Evolutionary conservation across 2,329 filamentous ascomycete species (phyloP), one percentile per base, ranked within the genome.

Genomic region (Furcasterigmium sp.): DNA sequence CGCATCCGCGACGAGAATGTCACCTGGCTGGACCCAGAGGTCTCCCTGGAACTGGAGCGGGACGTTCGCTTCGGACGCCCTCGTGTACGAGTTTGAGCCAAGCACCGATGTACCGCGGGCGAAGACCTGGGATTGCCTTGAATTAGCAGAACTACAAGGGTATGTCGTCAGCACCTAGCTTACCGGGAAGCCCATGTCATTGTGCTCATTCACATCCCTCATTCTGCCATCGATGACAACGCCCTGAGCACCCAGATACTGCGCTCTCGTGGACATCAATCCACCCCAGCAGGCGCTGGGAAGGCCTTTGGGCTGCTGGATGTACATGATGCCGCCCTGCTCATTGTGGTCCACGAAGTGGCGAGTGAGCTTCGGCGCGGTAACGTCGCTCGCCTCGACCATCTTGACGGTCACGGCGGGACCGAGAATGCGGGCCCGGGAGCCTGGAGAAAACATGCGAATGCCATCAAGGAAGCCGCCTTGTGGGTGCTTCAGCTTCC

Each of bases 371-470:
- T 48, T 53, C 3, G 57, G 58, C 3, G 56, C 46, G 3, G 51
- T 41, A 3, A 26, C 47, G 26, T 61, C 51, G 39, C 51, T 54
- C n/a, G 43, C 41, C 34, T 46, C 43, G 6, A 59, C 58, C 56
- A 60, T 59, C 21, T 57, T 49, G 14, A 61, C 54, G 1, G 57
- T 61, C 11, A 59, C 39, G 8, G 56, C 56, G 8, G 57, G 57
- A 10, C 58, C 57, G 23, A 51, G 47, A 17, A 57, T 48, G 7
- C 47, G 45, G 64, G 64, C 58, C 13, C 46, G 30, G 4, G 45
- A 34, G 18, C 51, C 50, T 1, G 54, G 52, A 1, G 53, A 57
- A 38, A 46, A 53, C 42, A 58, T 51, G 3, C 42, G 43, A 20
- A 59, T 53, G 7, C 51, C 55, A 20, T 55, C 49, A 1, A 58